A percentile compares a stretch with the other conserved stretches of the same genome.
phyloP scores from a whole-genome alignment of 2,329 filamentous ascomycete species.

The Lachnellula willkommii region DNA sequence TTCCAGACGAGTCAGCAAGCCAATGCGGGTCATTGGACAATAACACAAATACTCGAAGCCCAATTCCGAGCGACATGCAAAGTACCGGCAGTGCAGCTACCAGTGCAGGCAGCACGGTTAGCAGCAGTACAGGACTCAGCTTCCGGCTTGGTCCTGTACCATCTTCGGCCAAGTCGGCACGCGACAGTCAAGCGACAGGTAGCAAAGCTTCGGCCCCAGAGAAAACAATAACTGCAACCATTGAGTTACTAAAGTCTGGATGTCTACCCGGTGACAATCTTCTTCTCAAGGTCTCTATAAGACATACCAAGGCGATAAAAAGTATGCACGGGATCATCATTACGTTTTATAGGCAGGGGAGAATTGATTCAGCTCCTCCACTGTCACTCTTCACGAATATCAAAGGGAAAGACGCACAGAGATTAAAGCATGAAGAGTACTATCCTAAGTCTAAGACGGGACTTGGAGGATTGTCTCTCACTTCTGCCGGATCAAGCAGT shows the following conservation, averaged over 20 bases:
- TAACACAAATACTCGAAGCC: conserved; percentile 41
- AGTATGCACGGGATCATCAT: conserved; percentile 90
- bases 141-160: conserved; percentile 33
- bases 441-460: conserved; percentile 85
- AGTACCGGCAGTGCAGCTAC: conserved; percentile 70
- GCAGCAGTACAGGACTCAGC: conserved; percentile 41
- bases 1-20: conserved; percentile 30
- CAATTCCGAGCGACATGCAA: conserved; percentile 48
- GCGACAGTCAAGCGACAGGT: conserved; percentile 45
- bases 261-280: conserved; percentile 81
- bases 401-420: conserved; percentile 59
- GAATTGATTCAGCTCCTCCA: conserved; percentile 71
- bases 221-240: conserved; percentile 78
- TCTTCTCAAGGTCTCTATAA: conserved; percentile 72
- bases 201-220: conserved; percentile 53
- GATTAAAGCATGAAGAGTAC: conserved; percentile 66
- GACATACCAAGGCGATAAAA: conserved; percentile 83
- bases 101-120: conserved; percentile 56
- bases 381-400: conserved; percentile 43
- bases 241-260: conserved; percentile 76
- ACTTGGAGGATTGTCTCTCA: conserved; percentile 77
- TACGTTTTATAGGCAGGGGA: conserved; percentile 84
- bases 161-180: conserved; percentile 34
- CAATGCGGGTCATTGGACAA: conserved; percentile 33
- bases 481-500: conserved; percentile 79